Conservation (phyloP, 2,329 filamentous ascomycete genomes). For the Trichothecium roseum region DNA sequence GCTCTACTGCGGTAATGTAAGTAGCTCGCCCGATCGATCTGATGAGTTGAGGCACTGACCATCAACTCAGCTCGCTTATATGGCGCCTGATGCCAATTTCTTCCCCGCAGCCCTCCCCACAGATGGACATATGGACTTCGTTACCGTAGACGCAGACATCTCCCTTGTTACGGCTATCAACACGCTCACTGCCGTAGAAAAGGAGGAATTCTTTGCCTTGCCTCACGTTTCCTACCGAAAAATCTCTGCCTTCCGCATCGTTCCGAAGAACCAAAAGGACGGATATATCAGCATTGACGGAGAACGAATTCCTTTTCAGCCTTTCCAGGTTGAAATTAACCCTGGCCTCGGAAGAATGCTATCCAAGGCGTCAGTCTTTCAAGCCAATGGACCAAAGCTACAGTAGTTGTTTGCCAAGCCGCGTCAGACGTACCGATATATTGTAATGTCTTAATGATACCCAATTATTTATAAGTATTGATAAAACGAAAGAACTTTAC, state of each 20-base stretch:
- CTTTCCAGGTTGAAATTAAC: constrained; percentile 88
- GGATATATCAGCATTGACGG: constrained; percentile 94
- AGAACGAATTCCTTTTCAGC: constrained; percentile 74
- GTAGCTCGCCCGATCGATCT: constrained; percentile 14
- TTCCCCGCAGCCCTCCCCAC: constrained; percentile 73
- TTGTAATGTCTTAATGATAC: no score
- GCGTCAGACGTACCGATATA: no score
- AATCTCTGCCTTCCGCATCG: constrained; percentile 76
- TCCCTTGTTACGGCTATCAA: constrained; percentile 54
- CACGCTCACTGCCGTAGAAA: constrained; percentile 62
- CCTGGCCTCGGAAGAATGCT: constrained; percentile 74
- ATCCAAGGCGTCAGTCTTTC: constrained; percentile 65
- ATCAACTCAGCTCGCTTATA: constrained; percentile 63
- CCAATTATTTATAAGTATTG: not conserved
- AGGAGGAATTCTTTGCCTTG: constrained; percentile 69
- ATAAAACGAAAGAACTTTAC: not conserved
- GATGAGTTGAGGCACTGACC: constrained; percentile 5
- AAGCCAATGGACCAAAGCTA: constrained; percentile 42
- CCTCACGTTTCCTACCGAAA: constrained; percentile 73
- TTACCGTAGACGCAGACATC: constrained; percentile 70
- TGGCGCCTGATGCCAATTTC: constrained; percentile 80
- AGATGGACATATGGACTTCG: constrained; percentile 78
- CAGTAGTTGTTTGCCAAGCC: no score
- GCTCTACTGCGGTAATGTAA: constrained; percentile 84
- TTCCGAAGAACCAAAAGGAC: constrained; percentile 57